Base-by-base conservation (phyloP, 257 asterid genomes). In the Rhazya stricta region DNA sequence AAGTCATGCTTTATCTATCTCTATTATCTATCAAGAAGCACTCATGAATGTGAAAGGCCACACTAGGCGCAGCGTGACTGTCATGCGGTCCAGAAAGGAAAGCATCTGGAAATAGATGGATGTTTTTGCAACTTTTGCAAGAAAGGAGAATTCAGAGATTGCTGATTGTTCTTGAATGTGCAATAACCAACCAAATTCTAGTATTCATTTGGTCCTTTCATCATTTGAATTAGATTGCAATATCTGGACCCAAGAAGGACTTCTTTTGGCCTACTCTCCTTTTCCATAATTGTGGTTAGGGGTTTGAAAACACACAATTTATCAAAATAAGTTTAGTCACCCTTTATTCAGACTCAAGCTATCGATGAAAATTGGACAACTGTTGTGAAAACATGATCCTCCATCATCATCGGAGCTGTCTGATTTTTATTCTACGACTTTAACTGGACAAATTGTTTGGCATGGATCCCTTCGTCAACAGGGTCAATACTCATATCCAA, bases 221-320 rank as follows among this genome's bases (percentile, higher is more conserved):
- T 50, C 51, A 66, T 36, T 65, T 48, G 71, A 60, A 66, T 75
- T 36, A 66, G 67, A 66, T 51, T 66, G 23, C 56, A 48, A 63
- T 53, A 15, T 18, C 56, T 61, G 73, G 66, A n/a, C 46, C 46
- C 73, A 53, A 53, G 29, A 34, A 34, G 58, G 18, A n/a, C 67
- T 45, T 42, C 53, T 57, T 60, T 46, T 74, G 48, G 51, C 79
- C 79, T 30, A 74, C 65, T 58, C 37, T 68, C 34, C 79, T 74
- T 74, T 79, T 48, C 12, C 21, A 30, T 10, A 36, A 30, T 32
- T 41, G 39, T n/a, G n/a, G n/a, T n/a, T n/a, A n/a, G n/a, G n/a
- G n/a, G n/a, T n/a, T n/a, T n/a, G n/a, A n/a, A n/a, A n/a, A n/a
- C n/a, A n/a, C n/a, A n/a, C n/a, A n/a, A n/a, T n/a, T n/a, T n/a